These are phyloP conservation scores for Candida saitoana DNA, from an alignment of 805 yeast genomes.

Conservation along the genomic window DNA sequence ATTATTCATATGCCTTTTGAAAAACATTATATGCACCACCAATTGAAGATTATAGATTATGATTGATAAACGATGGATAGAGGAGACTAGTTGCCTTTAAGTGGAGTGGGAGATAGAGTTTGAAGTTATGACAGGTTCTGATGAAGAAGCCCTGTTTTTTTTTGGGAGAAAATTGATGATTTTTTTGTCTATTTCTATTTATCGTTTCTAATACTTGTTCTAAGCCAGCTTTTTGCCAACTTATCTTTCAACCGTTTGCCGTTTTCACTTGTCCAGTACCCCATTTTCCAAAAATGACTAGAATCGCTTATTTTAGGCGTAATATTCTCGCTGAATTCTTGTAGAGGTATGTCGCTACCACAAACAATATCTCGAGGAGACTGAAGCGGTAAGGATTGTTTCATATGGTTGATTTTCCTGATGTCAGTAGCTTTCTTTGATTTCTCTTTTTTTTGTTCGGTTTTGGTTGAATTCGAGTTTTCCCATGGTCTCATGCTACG, in stretches of 20 bases:
- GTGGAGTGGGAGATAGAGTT: neutral
- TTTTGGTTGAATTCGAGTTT: constrained; percentile 5
- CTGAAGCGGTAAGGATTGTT: constrained; percentile 6
- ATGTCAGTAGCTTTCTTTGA: neutral
- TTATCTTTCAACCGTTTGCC: constrained; percentile 48
- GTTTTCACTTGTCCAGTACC: constrained; percentile 48
- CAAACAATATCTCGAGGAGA: constrained; percentile 24
- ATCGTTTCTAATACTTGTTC: constrained; percentile 20
- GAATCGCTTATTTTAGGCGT: constrained; percentile 20
- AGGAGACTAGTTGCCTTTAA: neutral
- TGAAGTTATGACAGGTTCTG: no score
- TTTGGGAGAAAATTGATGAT: neutral
- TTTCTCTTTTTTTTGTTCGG: constrained; percentile 6
- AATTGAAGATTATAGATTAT: no score
- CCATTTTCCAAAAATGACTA: constrained; percentile 68
- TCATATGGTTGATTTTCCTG: constrained; percentile 10
- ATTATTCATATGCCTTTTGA: no score
- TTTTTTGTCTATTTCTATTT: neutral
- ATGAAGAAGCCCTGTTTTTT: neutral
- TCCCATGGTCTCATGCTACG: constrained; percentile 57
- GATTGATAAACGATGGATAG: neutral
- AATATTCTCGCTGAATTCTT: constrained; percentile 18
- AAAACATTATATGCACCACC: no score
- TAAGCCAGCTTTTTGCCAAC: constrained; percentile 55
- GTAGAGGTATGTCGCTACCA: constrained; percentile 17